Base-by-base conservation (phyloP, 2,329 filamentous ascomycete genomes). In the Parastagonospora nodorum region DNA sequence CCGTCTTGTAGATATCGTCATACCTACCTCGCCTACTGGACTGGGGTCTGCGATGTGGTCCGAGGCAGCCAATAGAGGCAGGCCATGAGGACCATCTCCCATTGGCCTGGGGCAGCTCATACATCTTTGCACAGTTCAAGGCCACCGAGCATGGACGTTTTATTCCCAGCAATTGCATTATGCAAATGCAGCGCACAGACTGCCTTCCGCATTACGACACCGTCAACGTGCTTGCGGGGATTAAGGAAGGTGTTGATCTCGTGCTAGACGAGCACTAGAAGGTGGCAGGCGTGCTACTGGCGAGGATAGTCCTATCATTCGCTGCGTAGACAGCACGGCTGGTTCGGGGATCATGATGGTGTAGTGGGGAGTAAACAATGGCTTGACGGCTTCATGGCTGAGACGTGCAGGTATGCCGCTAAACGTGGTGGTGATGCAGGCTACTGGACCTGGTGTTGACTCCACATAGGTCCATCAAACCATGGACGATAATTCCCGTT, bases 131-230 rank as follows among this genome's bases (percentile, higher is more conserved):
- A 35, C 42, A 44, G 32, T 14, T 30, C 24, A n/a, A 19, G 29
- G 24, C 27, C 19, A 24, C 38, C 28, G 19, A 31, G n/a, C 40
- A 30, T 33, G 9, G 16, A 31, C 14, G 27, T 14, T 5, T 32
- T 42, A 19, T 10, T 2, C 42, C 32, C 19, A 30, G 32, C 42
- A 39, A 39, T 39, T 6, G 43, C 43, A 45, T 29, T 41, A 24
- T 29, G 31, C 37, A 40, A 8, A 31, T 41, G 45, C 45, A 41
- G 38, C 27, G 45, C 45, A 48, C 45, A 48, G 45, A 48, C 45
- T 7, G 27, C 16, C 33, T 37, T 16, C 45, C 30, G 35, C 44
- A 45, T 31, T 28, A 5, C 16, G 28, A 40, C 29, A n/a, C 11
- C 30, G 12, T 16, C 16, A 48, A 48, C 45, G 45, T 48, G 45